Percentiles rank a stretch among this genome's conserved stretches.
Conservation (phyloP, 2,329 filamentous ascomycete genomes). For the Didymella arachidicola region DNA sequence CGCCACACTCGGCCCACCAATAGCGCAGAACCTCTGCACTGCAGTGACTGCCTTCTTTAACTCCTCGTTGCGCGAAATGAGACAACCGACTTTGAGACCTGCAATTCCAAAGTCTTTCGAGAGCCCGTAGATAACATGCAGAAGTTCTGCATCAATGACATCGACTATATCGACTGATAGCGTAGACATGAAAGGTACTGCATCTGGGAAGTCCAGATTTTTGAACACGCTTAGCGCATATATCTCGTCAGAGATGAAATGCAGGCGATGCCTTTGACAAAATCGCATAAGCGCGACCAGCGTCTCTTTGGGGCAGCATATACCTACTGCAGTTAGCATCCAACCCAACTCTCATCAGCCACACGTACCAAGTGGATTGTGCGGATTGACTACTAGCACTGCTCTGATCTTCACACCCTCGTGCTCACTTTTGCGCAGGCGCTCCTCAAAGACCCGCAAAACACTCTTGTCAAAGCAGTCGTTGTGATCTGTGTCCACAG, state of each 20-base stretch:
- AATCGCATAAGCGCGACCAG: slow-evolving; percentile 57
- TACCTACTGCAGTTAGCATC: not conserved
- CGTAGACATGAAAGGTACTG: slow-evolving; percentile 33
- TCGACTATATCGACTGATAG: slow-evolving; percentile 27
- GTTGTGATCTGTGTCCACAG: slow-evolving; percentile 28
- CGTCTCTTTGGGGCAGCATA: slow-evolving; percentile 46
- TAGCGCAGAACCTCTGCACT: slow-evolving; percentile 48
- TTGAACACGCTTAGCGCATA: slow-evolving; percentile 62
- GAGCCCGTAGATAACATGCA: slow-evolving; percentile 62
- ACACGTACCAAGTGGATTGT: slow-evolving; percentile 13
- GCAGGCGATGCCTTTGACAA: slow-evolving; percentile 60
- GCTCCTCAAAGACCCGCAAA: not conserved
- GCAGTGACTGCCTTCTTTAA: slow-evolving; percentile 29
- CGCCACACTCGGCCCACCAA: slow-evolving; percentile 26
- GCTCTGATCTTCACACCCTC: slow-evolving; percentile 1
- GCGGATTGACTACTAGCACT: slow-evolving; percentile 7
- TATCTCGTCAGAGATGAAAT: slow-evolving; percentile 67
- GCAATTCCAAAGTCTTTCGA: slow-evolving; percentile 62
- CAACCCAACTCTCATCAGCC: no score
- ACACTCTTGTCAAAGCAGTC: slow-evolving; percentile 16
- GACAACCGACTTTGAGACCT: slow-evolving; percentile 47
- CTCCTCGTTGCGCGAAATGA: slow-evolving; percentile 29
- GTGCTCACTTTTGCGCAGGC: not conserved
- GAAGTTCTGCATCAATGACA: slow-evolving; percentile 58
- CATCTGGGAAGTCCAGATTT: slow-evolving; percentile 12